Conservation (phyloP, 2,329 filamentous ascomycete species). For the Clonostachys sp. region DNA sequence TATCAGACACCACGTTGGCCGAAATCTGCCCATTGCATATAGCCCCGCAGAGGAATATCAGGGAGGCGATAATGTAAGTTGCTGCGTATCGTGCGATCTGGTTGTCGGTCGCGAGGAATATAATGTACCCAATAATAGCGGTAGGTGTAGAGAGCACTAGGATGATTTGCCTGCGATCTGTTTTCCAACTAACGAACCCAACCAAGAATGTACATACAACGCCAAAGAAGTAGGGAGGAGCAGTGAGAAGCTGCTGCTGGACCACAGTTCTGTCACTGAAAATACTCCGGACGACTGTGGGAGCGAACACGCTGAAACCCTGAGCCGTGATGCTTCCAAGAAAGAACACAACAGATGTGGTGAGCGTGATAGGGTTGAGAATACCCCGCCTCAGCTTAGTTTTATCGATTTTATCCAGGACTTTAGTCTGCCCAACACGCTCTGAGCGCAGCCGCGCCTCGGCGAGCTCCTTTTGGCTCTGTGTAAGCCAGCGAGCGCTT, state of each 20-base stretch:
- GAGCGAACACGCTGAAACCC: slow-evolving; percentile 25
- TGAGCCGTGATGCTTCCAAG: slow-evolving; percentile 23
- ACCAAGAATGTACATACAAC: slow-evolving; percentile 61
- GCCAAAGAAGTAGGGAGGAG: slow-evolving; percentile 66
- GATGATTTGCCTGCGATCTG: slow-evolving; percentile 56
- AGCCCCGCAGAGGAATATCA: slow-evolving; percentile 59
- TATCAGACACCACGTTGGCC: slow-evolving; percentile 69
- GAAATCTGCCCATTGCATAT: slow-evolving; percentile 64
- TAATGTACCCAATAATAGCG: slow-evolving; percentile 65
- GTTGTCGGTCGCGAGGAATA: slow-evolving; percentile 58
- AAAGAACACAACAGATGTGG: slow-evolving; percentile 39
- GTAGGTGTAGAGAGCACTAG: slow-evolving; percentile 56
- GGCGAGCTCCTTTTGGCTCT: slow-evolving; percentile 22
- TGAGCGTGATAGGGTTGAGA: slow-evolving; percentile 37
- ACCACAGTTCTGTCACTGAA: slow-evolving; percentile 53
- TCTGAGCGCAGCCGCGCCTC: slow-evolving; percentile 25
- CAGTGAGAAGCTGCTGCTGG: slow-evolving; percentile 64
- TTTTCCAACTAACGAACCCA: slow-evolving; percentile 55
- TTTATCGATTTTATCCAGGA: slow-evolving; percentile 22
- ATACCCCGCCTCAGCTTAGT: slow-evolving; percentile 19
- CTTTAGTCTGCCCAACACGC: slow-evolving; percentile 17
- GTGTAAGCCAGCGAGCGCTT: slow-evolving; percentile 21
- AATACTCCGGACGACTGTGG: slow-evolving; percentile 48
- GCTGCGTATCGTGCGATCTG: slow-evolving; percentile 61
- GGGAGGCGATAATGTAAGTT: slow-evolving; percentile 63